These are phyloP conservation scores for Stephania japonica DNA, from an alignment of 164 flowering plant species.

Conservation along the genomic window DNA sequence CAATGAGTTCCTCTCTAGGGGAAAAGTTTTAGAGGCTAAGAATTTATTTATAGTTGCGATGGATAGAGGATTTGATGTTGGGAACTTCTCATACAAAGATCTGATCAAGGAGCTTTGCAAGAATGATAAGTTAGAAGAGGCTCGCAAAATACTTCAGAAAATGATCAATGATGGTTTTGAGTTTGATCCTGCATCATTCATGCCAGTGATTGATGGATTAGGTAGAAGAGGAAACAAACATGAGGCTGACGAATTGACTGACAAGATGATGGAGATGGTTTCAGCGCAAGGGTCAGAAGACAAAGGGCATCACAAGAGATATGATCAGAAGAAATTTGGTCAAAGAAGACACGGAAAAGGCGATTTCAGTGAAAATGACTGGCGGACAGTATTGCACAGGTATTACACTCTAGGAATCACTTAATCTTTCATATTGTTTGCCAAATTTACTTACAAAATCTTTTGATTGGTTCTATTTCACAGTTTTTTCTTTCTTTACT, in stretches of 20 bases:
- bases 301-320: constrained; percentile 18
- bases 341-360: constrained; percentile 21
- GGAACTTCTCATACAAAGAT: constrained; percentile 52
- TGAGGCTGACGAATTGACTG: constrained; percentile 70
- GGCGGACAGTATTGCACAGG: constrained; percentile 73
- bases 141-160: constrained; percentile 43
- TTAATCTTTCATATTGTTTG: not conserved
- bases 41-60: constrained; percentile 49
- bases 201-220: constrained; percentile 81
- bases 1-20: constrained; percentile 60
- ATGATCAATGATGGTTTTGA: constrained; percentile 50
- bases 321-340: constrained; percentile 16
- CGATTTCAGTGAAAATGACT: constrained; percentile 29
- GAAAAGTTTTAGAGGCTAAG: constrained; percentile 53
- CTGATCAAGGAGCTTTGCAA: constrained; percentile 62
- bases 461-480: not conserved
- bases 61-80: constrained; percentile 47
- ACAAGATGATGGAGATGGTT: constrained; percentile 76
- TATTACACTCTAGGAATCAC: constrained; percentile 20
- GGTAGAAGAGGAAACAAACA: constrained; percentile 59
- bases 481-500: too few relatives aligned
- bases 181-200: constrained; percentile 81
- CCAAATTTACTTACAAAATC: not conserved
- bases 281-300: constrained; percentile 29
- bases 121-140: constrained; percentile 48